phyloP scores from a whole-genome alignment of 164 flowering plant genomes.

The Annona squamosa region DNA sequence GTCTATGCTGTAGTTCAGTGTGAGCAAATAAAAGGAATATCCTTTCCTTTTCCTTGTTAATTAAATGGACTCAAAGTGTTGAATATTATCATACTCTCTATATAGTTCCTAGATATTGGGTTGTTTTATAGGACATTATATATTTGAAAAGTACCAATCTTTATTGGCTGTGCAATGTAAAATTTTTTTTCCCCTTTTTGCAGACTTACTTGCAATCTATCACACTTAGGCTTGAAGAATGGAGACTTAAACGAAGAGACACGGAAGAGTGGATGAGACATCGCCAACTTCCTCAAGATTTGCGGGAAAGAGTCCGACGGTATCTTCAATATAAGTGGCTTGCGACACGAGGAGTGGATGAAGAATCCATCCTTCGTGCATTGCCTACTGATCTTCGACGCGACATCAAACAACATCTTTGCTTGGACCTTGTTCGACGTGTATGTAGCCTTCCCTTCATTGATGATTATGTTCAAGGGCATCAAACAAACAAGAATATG shows the following conservation, averaged over 20 bases:
- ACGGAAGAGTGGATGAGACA: conserved; percentile 99
- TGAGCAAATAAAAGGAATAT: no score
- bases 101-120: no score
- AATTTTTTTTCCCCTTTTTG: conserved; percentile 8
- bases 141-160: background rate
- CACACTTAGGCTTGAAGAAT: conserved; percentile 86
- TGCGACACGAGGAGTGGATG: conserved; percentile 92
- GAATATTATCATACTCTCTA: no score
- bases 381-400: conserved; percentile 89
- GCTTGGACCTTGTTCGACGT: conserved; percentile 90
- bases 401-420: conserved; percentile 85
- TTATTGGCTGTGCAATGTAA: background rate
- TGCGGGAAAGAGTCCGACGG: conserved; percentile 72
- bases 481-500: background rate
- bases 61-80: no score
- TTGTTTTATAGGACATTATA: no score
- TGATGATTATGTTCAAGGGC: background rate
- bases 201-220: conserved; percentile 92
- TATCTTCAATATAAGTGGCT: conserved; percentile 94
- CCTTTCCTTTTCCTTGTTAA: no score
- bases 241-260: conserved; percentile 90
- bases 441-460: conserved; percentile 34
- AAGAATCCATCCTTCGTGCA: conserved; percentile 58
- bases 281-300: conserved; percentile 84
- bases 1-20: no score